phyloP scores from a whole-genome alignment of 495 filamentous ascomycete genomes.

The Aspergillus campestris region DNA sequence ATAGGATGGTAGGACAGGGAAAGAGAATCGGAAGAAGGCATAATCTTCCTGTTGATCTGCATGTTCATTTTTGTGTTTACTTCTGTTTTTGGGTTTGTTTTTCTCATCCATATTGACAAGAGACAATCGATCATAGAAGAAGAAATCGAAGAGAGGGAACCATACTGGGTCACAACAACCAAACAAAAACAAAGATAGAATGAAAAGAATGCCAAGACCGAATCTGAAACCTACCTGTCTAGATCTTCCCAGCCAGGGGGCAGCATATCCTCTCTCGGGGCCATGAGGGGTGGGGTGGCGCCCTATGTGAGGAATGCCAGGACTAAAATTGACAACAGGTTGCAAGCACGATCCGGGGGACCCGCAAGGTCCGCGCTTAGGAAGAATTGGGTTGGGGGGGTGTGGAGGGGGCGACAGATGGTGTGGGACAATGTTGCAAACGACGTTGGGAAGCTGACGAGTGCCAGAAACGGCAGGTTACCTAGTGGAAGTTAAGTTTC shows the following conservation, averaged over 20 bases:
- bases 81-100: too few species aligned
- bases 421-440: slow-evolving; percentile 12
- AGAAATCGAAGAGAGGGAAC: background rate
- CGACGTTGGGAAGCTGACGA: slow-evolving; percentile 11
- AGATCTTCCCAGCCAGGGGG: slow-evolving; percentile 42
- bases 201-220: slow-evolving; percentile 11
- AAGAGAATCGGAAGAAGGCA: background rate
- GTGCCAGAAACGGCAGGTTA: slow-evolving; percentile 11
- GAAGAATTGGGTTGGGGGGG: background rate
- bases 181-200: background rate
- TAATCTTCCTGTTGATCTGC: too few species aligned
- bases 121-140: background rate
- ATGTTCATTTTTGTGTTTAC: too few species aligned
- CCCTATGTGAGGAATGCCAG: slow-evolving; percentile 36
- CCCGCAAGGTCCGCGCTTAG: slow-evolving; percentile 6
- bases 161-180: background rate
- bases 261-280: slow-evolving; percentile 42
- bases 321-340: slow-evolving; percentile 6
- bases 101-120: too few species aligned
- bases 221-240: slow-evolving; percentile 31
- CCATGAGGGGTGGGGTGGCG: slow-evolving; percentile 23
- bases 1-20: slow-evolving; percentile 10
- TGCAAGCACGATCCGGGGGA: background rate
- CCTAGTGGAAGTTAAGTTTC: slow-evolving; percentile 6
- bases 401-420: background rate